Percentiles rank a stretch among this genome's conserved stretches.
These are phyloP conservation scores for Coniochaeta prunicola DNA, from an alignment of 2,329 filamentous ascomycete genomes.

Conservation along the genomic window DNA sequence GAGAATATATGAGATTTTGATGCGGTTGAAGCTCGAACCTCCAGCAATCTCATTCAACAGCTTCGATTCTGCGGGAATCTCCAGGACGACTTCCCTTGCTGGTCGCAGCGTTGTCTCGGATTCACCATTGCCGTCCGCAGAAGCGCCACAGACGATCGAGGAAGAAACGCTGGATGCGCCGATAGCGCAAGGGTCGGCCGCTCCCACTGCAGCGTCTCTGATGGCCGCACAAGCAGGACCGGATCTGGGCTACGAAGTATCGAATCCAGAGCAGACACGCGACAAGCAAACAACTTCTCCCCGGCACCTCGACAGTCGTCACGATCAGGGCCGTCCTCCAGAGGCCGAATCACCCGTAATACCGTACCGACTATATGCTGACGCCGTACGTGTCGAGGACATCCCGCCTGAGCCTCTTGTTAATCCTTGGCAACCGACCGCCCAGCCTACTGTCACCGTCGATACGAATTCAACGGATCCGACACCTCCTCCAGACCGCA, in stretches of 20 bases:
- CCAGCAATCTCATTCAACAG: neutral
- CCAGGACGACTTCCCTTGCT: constrained; percentile 6
- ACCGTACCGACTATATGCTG: neutral
- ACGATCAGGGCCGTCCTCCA: neutral
- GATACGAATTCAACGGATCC: neutral
- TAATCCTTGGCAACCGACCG: constrained; percentile 7
- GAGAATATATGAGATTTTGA: constrained; percentile 41
- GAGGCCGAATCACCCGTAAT: neutral
- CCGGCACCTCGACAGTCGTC: neutral
- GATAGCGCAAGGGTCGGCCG: neutral
- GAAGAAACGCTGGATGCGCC: neutral
- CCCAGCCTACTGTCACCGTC: neutral
- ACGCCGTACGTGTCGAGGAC: constrained; percentile 3
- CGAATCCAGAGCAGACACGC: neutral
- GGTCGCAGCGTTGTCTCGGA: neutral
- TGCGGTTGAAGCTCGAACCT: constrained; percentile 44
- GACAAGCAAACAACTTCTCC: neutral
- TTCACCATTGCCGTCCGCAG: neutral
- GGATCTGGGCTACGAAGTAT: neutral
- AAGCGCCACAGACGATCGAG: neutral
- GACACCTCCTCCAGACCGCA: neutral
- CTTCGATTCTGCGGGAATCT: constrained; percentile 3
- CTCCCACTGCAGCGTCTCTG: neutral
- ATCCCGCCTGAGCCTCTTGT: constrained; percentile 5
- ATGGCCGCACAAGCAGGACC: neutral